phyloP scores from a whole-genome alignment of 495 filamentous ascomycete species.

The Daldinia grandis region DNA sequence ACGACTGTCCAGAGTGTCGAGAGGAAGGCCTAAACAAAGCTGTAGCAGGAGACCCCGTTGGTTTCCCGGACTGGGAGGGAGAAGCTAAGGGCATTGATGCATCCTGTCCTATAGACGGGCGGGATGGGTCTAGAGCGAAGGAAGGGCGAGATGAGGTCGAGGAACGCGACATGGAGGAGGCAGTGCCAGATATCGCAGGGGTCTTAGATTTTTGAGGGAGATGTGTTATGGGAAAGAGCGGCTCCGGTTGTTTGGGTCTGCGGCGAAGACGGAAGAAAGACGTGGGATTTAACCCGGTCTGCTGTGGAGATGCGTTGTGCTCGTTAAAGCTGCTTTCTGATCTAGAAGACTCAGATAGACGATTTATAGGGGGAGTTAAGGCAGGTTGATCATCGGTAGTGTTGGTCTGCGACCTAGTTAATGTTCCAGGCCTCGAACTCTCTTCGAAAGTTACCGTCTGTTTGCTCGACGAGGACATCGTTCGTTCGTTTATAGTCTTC shows the following conservation, averaged over 20 bases:
- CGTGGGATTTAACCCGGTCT: slow-evolving; percentile 68
- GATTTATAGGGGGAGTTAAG: slow-evolving; percentile 71
- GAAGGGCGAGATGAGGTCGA: slow-evolving; percentile 42
- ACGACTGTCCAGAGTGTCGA: slow-evolving; percentile 73
- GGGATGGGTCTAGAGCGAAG: slow-evolving; percentile 57
- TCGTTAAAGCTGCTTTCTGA: slow-evolving; percentile 89
- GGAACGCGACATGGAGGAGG: slow-evolving; percentile 46
- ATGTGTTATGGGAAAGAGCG: slow-evolving; percentile 77
- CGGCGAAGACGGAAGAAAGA: slow-evolving; percentile 84
- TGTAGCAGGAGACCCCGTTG: slow-evolving; percentile 59
- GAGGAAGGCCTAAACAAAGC: slow-evolving; percentile 71
- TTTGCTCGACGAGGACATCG: slow-evolving; percentile 53
- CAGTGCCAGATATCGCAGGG: slow-evolving; percentile 39
- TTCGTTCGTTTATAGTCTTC: slow-evolving; percentile 50
- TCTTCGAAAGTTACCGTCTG: slow-evolving; percentile 71
- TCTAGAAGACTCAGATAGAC: slow-evolving; percentile 89
- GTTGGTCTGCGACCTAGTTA: slow-evolving; percentile 65
- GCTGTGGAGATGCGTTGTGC: slow-evolving; percentile 68
- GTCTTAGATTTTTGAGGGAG: slow-evolving; percentile 70
- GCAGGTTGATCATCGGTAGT: slow-evolving; percentile 69
- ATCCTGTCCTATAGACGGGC: slow-evolving; percentile 58
- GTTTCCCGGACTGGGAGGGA: slow-evolving; percentile 36
- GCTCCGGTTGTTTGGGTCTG: slow-evolving; percentile 77
- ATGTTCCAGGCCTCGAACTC: slow-evolving; percentile 65
- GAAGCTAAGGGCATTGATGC: slow-evolving; percentile 49